Base-by-base conservation (phyloP, 306 rosid genomes). In the Vigna hirtella region DNA sequence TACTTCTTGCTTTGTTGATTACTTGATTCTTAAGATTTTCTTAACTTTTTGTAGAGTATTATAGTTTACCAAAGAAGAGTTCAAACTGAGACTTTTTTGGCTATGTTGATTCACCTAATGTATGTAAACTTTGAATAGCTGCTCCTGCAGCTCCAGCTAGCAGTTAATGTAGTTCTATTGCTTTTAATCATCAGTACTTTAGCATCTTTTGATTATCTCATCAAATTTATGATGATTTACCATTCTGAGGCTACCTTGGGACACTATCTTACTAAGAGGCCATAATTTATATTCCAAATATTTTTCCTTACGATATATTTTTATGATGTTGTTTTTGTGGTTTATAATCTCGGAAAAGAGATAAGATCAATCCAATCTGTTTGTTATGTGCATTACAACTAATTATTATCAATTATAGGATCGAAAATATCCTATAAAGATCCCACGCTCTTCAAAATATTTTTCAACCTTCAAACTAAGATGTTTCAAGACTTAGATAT, bases 161-260 rank as follows among this genome's bases (percentile, higher is more conserved):
- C 34, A 36, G 73, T 73, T 62, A 72, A 26, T 42, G 38, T 65
- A 48, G 47, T 26, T 79, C 32, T 72, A 28, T 72, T 38, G 55
- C n/a, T 72, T 34, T 76, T 28, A 68, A 22, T 45, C 7, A 51
- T 16, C 56, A 32, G 4, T 76, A 30, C 11, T 73, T 4, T 34
- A 34, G 5, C 15, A 49, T 64, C 38, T 24, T 48, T 66, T 52
- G 15, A 52, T 51, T 38, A 24, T 15, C 26, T 42, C 26, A 56
- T 28, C 22, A 68, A 55, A 17, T 68, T 68, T 78, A 48, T 47
- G 14, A 68, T 24, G 61, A 5, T 30, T 61, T 17, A 9, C 10
- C 20, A 43, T 24, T 22, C 32, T 49, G 11, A 70, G 36, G 62
- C 15, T 59, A 47, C 42, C 51, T 69, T 20, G 40, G 26, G 52